These are phyloP conservation scores for Candida tropicalis DNA, from an alignment of 1,139 yeast genomes.

Conservation along the genomic window DNA sequence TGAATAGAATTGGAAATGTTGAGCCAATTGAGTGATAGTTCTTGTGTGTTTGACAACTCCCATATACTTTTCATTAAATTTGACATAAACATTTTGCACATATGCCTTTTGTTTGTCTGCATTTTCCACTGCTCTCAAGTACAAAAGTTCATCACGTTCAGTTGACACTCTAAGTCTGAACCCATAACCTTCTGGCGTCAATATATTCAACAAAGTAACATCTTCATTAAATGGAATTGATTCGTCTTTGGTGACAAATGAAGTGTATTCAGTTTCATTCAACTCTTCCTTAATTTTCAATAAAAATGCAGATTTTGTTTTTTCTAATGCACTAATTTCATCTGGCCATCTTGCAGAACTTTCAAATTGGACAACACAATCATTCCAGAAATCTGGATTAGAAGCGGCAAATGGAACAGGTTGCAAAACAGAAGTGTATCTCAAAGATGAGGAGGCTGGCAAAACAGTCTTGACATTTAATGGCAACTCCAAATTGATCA, in stretches of 20 bases:
- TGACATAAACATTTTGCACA: constrained; percentile 63
- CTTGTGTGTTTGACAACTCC: constrained; percentile 83
- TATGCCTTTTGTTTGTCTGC: constrained; percentile 60
- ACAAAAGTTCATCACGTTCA: constrained; percentile 78
- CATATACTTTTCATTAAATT: constrained; percentile 66
- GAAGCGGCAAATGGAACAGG: constrained; percentile 84
- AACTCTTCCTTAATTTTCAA: constrained; percentile 68
- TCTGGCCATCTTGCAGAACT: constrained; percentile 95
- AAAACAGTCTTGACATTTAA: constrained; percentile 68
- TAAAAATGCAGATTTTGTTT: constrained; percentile 87
- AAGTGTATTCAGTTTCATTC: constrained; percentile 53
- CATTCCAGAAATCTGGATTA: constrained; percentile 80
- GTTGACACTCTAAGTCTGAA: constrained; percentile 74
- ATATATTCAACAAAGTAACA: constrained; percentile 60
- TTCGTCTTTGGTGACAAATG: constrained; percentile 64
- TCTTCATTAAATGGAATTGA: constrained; percentile 66
- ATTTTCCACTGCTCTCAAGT: constrained; percentile 67
- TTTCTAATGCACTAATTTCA: constrained; percentile 80
- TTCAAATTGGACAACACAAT: constrained; percentile 83
- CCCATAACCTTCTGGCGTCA: constrained; percentile 88
- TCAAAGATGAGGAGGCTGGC: constrained; percentile 71
- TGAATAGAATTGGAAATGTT: constrained; percentile 73
- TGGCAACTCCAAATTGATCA: constrained; percentile 65
- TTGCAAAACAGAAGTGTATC: constrained; percentile 72
- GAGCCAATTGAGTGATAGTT: constrained; percentile 68